Conservation (phyloP, 2,329 filamentous ascomycete species). For the Ophiocordyceps camponoti-saundersi region DNA sequence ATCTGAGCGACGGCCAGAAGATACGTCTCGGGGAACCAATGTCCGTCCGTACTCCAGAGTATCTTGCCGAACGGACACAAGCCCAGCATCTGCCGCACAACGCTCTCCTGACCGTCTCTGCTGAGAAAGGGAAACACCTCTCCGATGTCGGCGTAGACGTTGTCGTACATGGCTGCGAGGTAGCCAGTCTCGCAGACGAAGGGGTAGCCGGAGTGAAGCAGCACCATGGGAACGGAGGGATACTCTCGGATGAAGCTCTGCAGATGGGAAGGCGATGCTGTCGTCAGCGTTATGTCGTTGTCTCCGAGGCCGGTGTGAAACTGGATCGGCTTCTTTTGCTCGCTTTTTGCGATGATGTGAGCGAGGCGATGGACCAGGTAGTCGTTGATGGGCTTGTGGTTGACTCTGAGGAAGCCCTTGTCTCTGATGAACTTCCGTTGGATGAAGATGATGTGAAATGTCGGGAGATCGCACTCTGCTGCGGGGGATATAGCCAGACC, state of each 20-base stretch:
- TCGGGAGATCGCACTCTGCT: slow-evolving; percentile 21
- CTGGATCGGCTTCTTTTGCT: slow-evolving; percentile 54
- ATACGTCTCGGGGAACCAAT: slow-evolving; percentile 65
- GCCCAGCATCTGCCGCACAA: slow-evolving; percentile 58
- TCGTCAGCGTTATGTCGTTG: slow-evolving; percentile 54
- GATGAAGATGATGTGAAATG: slow-evolving; percentile 20
- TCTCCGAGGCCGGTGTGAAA: slow-evolving; percentile 75
- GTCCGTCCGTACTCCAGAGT: slow-evolving; percentile 66
- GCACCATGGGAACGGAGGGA: slow-evolving; percentile 52
- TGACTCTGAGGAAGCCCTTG: slow-evolving; percentile 31
- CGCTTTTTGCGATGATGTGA: slow-evolving; percentile 30
- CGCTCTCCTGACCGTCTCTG: slow-evolving; percentile 54
- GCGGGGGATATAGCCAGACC: slow-evolving; percentile 42
- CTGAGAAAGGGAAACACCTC: slow-evolving; percentile 69
- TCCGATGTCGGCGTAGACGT: slow-evolving; percentile 70
- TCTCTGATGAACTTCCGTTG: slow-evolving; percentile 3
- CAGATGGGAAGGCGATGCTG: slow-evolving; percentile 58
- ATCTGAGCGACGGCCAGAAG: slow-evolving; percentile 57
- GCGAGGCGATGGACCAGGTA: slow-evolving; percentile 50
- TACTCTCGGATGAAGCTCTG: slow-evolving; percentile 57
- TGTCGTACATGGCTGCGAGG: slow-evolving; percentile 57
- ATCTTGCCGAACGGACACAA: slow-evolving; percentile 60
- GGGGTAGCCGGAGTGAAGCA: slow-evolving; percentile 72
- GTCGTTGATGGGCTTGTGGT: slow-evolving; percentile 50
- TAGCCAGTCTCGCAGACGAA: slow-evolving; percentile 67